phyloP scores from a whole-genome alignment of 495 filamentous ascomycete genomes.

The Neurospora africana region DNA sequence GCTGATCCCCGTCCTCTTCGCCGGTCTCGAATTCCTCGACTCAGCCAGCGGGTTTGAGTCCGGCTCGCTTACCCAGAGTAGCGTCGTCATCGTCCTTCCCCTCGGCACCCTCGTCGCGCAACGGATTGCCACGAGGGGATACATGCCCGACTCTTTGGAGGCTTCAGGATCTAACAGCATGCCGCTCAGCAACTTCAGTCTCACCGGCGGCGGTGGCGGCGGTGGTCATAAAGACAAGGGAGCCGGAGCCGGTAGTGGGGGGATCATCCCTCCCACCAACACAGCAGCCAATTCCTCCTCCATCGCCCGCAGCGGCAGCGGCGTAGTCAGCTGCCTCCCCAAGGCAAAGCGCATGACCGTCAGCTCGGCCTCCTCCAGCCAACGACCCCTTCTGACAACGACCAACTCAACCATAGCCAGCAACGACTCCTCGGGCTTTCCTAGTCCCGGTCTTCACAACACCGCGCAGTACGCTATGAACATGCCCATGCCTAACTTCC shows the following conservation, averaged over 20 bases:
- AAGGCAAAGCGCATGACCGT: neutral
- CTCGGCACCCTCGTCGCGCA: slow-evolving; percentile 71
- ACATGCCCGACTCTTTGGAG: neutral
- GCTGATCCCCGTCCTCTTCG: slow-evolving; percentile 71
- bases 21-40: slow-evolving; percentile 47
- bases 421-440: neutral
- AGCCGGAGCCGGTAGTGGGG: neutral
- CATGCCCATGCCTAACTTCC: neutral
- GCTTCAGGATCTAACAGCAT: neutral
- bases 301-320: neutral
- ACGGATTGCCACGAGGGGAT: slow-evolving; percentile 20
- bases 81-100: slow-evolving; percentile 64
- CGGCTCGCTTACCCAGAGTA: slow-evolving; percentile 49
- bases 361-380: neutral
- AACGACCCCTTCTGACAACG: neutral
- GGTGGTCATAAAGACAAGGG: neutral
- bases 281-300: neutral
- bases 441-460: neutral
- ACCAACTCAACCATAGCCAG: neutral
- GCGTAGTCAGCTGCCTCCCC: neutral
- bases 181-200: neutral
- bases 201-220: neutral
- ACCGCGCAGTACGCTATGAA: neutral
- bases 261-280: neutral
- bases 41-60: slow-evolving; percentile 36